Conservation (phyloP, 768 basidiomycete genomes). For the Mycena haematopus region DNA sequence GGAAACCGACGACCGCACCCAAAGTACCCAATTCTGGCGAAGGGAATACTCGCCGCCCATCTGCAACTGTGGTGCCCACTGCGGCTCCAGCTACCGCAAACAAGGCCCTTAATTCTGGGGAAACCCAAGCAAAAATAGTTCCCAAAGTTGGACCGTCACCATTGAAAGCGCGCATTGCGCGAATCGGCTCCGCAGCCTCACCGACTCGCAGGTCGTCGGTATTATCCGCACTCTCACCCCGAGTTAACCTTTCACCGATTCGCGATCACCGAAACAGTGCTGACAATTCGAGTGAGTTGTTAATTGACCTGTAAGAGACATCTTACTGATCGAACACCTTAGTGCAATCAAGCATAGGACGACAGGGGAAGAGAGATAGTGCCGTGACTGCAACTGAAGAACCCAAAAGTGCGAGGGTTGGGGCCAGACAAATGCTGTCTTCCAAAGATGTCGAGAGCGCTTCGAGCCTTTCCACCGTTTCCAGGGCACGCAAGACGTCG, state of each 20-base stretch:
- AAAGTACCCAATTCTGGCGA: slow-evolving; percentile 22
- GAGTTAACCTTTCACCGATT: slow-evolving; percentile 41
- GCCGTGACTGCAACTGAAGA: slow-evolving; percentile 14
- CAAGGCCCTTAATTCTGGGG: slow-evolving; percentile 22
- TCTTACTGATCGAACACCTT: background rate
- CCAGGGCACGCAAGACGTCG: slow-evolving; percentile 34
- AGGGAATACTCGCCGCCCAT: slow-evolving; percentile 7
- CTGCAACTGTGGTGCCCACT: background rate
- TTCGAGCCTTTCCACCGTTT: slow-evolving; percentile 24
- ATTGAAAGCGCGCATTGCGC: slow-evolving; percentile 16
- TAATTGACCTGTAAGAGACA: background rate
- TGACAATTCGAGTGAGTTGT: slow-evolving; percentile 38
- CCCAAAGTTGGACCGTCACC: slow-evolving; percentile 17
- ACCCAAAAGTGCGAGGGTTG: background rate
- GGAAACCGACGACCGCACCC: slow-evolving; percentile 26
- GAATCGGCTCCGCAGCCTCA: slow-evolving; percentile 18
- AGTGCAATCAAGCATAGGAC: slow-evolving; percentile 32
- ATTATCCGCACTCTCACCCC: slow-evolving; percentile 13
- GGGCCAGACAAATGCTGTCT: slow-evolving; percentile 20
- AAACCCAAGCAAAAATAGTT: background rate
- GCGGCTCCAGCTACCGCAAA: slow-evolving; percentile 4
- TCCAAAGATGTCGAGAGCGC: slow-evolving; percentile 37
- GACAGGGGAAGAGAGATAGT: slow-evolving; percentile 26
- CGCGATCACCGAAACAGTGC: slow-evolving; percentile 47
- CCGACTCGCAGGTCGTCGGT: slow-evolving; percentile 22